A percentile compares a stretch with the other conserved stretches of the same genome.
Conservation (phyloP, 2,329 filamentous ascomycete species). For the Trichoderma endophyticum region DNA sequence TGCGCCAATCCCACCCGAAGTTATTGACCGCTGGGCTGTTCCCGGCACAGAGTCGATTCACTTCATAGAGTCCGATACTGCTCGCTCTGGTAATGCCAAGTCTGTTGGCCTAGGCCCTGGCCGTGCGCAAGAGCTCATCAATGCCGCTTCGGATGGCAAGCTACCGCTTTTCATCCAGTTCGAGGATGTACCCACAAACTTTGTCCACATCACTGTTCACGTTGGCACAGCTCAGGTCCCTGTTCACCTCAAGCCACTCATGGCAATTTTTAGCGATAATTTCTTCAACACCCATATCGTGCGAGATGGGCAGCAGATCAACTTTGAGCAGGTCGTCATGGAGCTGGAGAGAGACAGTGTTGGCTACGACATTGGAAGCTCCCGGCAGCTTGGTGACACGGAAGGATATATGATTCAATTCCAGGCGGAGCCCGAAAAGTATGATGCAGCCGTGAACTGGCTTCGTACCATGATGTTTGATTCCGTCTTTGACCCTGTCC, state of each 20-base stretch:
- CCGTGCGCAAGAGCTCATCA: conserved; percentile 70
- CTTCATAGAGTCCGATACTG: conserved; percentile 85
- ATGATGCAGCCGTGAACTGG: conserved; percentile 77
- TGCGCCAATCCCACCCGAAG: conserved; percentile 72
- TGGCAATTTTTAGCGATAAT: conserved; percentile 81
- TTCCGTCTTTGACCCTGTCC: conserved; percentile 74
- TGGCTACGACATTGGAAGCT: conserved; percentile 70
- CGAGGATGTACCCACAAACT: conserved; percentile 89
- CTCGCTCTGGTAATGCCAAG: conserved; percentile 74
- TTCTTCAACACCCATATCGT: conserved; percentile 92
- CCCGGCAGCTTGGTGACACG: conserved; percentile 66
- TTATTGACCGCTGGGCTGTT: conserved; percentile 79
- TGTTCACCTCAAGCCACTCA: conserved; percentile 76
- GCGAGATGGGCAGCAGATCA: conserved; percentile 70
- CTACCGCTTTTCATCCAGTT: conserved; percentile 93
- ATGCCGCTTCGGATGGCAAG: conserved; percentile 58
- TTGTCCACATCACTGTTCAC: conserved; percentile 79
- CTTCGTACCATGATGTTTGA: conserved; percentile 83
- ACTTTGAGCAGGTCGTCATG: conserved; percentile 90
- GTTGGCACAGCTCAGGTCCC: conserved; percentile 76
- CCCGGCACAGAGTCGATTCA: conserved; percentile 88
- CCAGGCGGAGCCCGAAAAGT: conserved; percentile 85
- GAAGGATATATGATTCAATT: conserved; percentile 82
- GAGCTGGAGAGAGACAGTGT: conserved; percentile 90
- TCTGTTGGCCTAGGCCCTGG: conserved; percentile 66